Conservation (phyloP, 768 basidiomycete species). For the Podaxis sp. region DNA sequence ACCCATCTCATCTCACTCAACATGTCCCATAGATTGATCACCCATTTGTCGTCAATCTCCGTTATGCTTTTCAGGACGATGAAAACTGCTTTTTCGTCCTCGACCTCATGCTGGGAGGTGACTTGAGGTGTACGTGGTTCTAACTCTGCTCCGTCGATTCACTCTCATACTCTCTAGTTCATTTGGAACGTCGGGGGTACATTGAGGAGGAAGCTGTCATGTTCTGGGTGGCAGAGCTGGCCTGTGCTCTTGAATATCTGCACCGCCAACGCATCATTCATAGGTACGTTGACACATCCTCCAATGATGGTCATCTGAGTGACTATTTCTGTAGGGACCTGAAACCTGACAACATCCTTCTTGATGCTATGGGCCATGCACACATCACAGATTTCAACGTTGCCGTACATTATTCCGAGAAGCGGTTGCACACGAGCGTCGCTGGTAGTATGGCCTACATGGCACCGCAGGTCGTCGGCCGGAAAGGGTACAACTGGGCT, state of each 20-base stretch:
- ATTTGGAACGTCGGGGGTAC: slow-evolving; percentile 66
- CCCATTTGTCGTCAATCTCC: slow-evolving; percentile 83
- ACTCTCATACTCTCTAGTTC: slow-evolving; percentile 47
- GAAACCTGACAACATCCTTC: slow-evolving; percentile 95
- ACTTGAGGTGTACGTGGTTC: slow-evolving; percentile 75
- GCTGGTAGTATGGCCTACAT: slow-evolving; percentile 99
- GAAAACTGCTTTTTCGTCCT: slow-evolving; percentile 97
- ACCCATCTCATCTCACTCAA: slow-evolving; percentile 6
- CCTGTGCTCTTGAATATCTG: slow-evolving; percentile 81
- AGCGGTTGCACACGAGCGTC: slow-evolving; percentile 84
- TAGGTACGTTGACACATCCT: slow-evolving; percentile 51
- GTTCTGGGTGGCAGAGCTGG: slow-evolving; percentile 89
- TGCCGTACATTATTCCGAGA: slow-evolving; percentile 94
- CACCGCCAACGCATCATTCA: slow-evolving; percentile 93
- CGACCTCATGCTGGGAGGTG: slow-evolving; percentile 95
- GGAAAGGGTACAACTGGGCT: slow-evolving; percentile 89
- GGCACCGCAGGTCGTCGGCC: slow-evolving; percentile 94
- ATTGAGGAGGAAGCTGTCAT: slow-evolving; percentile 70
- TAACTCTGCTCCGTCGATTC: slow-evolving; percentile 5
- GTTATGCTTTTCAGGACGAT: slow-evolving; percentile 97
- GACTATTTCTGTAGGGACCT: slow-evolving; percentile 58
- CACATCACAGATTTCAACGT: slow-evolving; percentile 99
- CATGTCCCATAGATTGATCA: slow-evolving; percentile 64
- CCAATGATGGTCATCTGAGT: not conserved
- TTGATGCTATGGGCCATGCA: slow-evolving; percentile 91